Evolutionary conservation across 75 land plant genomes (phyloP), one percentile per base, ranked within the genome.

Genomic region (Isoetes taiwanensis): DNA sequence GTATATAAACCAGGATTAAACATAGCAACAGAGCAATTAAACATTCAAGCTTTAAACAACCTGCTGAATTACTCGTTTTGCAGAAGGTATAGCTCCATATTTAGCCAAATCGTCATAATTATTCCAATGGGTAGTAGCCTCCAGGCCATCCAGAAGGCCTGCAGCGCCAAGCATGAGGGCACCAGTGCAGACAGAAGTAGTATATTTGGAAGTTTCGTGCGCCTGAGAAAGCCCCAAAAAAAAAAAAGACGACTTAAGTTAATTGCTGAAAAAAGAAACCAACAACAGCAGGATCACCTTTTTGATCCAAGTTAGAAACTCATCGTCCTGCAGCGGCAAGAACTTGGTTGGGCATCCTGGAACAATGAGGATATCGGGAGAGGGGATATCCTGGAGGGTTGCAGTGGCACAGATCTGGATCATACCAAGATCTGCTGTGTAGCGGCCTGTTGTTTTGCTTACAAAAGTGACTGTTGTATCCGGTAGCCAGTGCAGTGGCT

Each of bases 101-200:
- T 28, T 32, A 23, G 32, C 68, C 20, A 70, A 34, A 5, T 28
- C 6, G 5, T 56, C 46, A 21, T 41, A 52, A 16, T 16, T 0
- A 23, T 35, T 57, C 73, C 73, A 70, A 57, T 70, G 68, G 2
- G 73, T 70, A 3, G 73, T 64, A 9, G 73, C 73, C n/a, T 70
- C 68, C n/a, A 70, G 11, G 25, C 73, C 73, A 24, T 64, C 58
- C 2, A 70, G 55, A 48, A 70, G 34, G 4, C 73, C 73, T n/a
- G 73, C 72, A n/a, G 73, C 68, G 2, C 53, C 73, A 26, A 70
- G 52, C 28, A 70, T 20, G 19, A 70, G 31, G 19, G 73, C 30
- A 0, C 73, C 73, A 10, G 73, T 70, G 62, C 73, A 70, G 1
- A 70, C 73, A 12, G 73, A 70, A 4, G 73, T 63, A 0, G 73